phyloP scores from a whole-genome alignment of 2,329 filamentous ascomycete genomes.

The Diaporthe sp. region DNA sequence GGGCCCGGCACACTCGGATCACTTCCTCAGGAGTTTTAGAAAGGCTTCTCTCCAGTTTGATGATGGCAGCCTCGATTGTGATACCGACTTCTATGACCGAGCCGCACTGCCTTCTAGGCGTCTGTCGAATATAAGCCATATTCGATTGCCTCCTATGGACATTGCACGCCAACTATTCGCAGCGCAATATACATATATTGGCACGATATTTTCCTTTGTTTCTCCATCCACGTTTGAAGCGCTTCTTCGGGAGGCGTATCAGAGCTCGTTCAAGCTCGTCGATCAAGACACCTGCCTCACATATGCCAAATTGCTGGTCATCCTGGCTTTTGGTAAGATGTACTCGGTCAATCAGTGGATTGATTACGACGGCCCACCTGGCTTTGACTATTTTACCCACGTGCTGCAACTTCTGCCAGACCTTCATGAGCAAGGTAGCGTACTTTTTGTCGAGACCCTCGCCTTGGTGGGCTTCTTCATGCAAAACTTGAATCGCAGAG shows the following conservation, averaged over 20 bases:
- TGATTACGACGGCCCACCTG: constrained; percentile 65
- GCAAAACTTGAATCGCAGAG: constrained; percentile 68
- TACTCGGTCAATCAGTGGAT: constrained; percentile 71
- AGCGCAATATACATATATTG: constrained; percentile 69
- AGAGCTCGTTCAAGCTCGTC: constrained; percentile 55
- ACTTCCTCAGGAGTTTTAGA: constrained; percentile 54
- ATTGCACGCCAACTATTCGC: constrained; percentile 65
- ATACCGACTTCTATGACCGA: constrained; percentile 53
- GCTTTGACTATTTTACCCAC: constrained; percentile 68
- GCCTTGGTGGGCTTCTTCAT: constrained; percentile 69
- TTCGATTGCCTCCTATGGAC: constrained; percentile 63
- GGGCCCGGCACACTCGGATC: constrained; percentile 56
- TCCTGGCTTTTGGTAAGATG: constrained; percentile 68
- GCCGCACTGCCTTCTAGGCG: constrained; percentile 52
- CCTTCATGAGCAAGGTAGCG: constrained; percentile 67
- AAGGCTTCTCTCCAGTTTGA: constrained; percentile 53
- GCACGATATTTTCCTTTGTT: constrained; percentile 69
- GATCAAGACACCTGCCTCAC: constrained; percentile 63
- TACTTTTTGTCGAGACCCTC: constrained; percentile 68
- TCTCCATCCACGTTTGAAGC: constrained; percentile 62
- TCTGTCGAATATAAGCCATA: constrained; percentile 44
- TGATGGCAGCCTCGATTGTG: constrained; percentile 51
- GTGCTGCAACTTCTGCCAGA: constrained; percentile 67
- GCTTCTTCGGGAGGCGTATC: constrained; percentile 60
- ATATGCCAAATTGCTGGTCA: constrained; percentile 66